Evolutionary conservation across 179 eudicot genomes (phyloP), one percentile per base, ranked within the genome.

Genomic region (Gypsophila paniculata): DNA sequence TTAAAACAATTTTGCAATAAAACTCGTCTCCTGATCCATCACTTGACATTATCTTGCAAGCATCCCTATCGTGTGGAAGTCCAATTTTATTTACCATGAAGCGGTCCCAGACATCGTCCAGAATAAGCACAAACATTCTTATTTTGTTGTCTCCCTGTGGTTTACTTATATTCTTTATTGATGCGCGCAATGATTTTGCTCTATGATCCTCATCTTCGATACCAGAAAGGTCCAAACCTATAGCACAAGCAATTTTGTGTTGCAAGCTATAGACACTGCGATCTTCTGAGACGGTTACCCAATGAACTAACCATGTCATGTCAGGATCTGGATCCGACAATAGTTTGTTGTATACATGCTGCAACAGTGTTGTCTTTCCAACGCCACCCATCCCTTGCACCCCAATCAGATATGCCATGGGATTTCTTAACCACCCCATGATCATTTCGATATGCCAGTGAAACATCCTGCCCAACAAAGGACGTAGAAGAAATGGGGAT

Each of bases 321-420:
- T 19, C 26, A 67, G 70, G 21, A 44, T 67, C 38, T 46, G 70
- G 21, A 44, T 67, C 19, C 23, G 29, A 22, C 67, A 32, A 18
- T 46, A 63, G 22, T n/a, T 34, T 29, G 46, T 63, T 63, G 48
- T 63, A n/a, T 15, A 63, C 18, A 7, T 63, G 67, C 17, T 36
- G n/a, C 67, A 63, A 63, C 67, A 63, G 15, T 36, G 64, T 60
- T 8, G 64, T 60, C 64, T 60, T 60, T 8, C 64, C 64, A 23
- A 60, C 64, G 13, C 64, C 64, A 6, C 64, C 64, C 64, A 60
- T 60, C 64, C 64, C 64, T 26, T 60, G 64, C 9, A 60, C 64
- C n/a, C 64, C 64, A 11, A 60, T 60, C 15, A 17, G 26, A 6
- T 23, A 19, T 55, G 64, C 2, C 15, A 60, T 23, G 64, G 64